These are phyloP conservation scores for Camelina sativa DNA, from an alignment of 345 rosid genomes.

Conservation along the genomic window DNA sequence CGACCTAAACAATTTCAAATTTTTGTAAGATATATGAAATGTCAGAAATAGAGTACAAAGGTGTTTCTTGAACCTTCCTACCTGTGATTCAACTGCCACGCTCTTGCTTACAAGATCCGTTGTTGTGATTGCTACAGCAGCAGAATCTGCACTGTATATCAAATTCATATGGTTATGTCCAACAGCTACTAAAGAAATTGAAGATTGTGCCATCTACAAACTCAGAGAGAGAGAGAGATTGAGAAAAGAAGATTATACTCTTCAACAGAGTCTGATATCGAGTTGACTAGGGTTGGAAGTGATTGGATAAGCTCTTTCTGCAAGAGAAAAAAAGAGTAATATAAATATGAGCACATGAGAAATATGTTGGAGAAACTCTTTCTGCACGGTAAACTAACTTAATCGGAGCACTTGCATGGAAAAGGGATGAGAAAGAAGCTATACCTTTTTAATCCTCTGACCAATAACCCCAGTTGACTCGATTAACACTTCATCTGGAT, in stretches of 20 bases:
- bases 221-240: constrained; percentile 9
- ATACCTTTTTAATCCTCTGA: constrained; percentile 87
- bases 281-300: constrained; percentile 70
- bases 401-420: constrained; percentile 13
- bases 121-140: constrained; percentile 96
- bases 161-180: constrained; percentile 25
- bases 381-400: constrained; percentile 49
- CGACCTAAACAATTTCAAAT: constrained; percentile 56
- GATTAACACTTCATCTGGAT: constrained; percentile 67
- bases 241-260: constrained; percentile 53
- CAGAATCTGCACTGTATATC: constrained; percentile 84
- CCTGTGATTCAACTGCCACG: constrained; percentile 86
- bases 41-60: background rate
- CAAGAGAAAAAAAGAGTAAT: no score
- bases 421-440: constrained; percentile 38
- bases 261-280: constrained; percentile 61
- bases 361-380: constrained; percentile 53
- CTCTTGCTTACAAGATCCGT: constrained; percentile 98
- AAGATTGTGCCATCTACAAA: background rate
- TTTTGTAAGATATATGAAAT: constrained; percentile 4
- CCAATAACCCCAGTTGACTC: constrained; percentile 98
- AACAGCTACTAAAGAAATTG: background rate
- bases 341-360: background rate
- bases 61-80: constrained; percentile 28
- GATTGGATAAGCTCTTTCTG: constrained; percentile 74